Evolutionary conservation across 2,329 filamentous ascomycete genomes (phyloP).

Genomic region (Pseudocercospora musae): DNA sequence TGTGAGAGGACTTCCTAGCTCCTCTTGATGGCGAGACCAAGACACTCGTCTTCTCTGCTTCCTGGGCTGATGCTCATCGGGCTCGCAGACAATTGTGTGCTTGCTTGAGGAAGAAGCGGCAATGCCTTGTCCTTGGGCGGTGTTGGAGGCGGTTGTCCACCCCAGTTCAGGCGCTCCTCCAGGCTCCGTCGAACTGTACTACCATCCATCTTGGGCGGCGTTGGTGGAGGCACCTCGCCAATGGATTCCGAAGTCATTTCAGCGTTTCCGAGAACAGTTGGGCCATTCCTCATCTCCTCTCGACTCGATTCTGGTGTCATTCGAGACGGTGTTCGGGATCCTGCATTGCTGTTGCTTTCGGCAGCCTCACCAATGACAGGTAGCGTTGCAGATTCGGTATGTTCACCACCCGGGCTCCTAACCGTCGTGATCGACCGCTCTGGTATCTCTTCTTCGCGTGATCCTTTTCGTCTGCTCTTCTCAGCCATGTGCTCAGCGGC

Average conservation of each 20-base stretch:
- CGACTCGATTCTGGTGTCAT: conserved; percentile 25
- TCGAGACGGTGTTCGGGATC: conserved; percentile 23
- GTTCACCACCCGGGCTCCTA: conserved; percentile 56
- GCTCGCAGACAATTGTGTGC: conserved; percentile 21
- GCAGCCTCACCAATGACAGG: conserved; percentile 90
- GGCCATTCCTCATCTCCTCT: conserved; percentile 20
- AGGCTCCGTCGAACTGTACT: conserved; percentile 17
- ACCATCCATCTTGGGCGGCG: conserved; percentile 33
- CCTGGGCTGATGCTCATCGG: conserved; percentile 17
- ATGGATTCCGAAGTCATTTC: conserved; percentile 27
- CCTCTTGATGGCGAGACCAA: conserved; percentile 5
- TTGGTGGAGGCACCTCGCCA: conserved; percentile 33
- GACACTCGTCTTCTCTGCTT: conserved; percentile 6
- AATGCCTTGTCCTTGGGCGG: conserved; percentile 40
- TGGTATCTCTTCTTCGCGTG: conserved; percentile 56
- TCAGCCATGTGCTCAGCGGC: conserved; percentile 61
- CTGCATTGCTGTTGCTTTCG: conserved; percentile 63
- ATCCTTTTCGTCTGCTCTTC: conserved; percentile 52
- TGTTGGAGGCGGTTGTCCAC: conserved; percentile 42
- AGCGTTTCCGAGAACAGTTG: conserved; percentile 25
- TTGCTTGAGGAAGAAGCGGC: conserved; percentile 26
- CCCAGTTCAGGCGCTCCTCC: conserved; percentile 26
- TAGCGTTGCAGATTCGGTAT: conserved; percentile 58
- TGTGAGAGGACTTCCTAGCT: conserved; percentile 7
- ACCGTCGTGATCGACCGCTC: conserved; percentile 59